Evolutionary conservation across 345 rosid species (phyloP).

Genomic region (Salix arbutifolia): DNA sequence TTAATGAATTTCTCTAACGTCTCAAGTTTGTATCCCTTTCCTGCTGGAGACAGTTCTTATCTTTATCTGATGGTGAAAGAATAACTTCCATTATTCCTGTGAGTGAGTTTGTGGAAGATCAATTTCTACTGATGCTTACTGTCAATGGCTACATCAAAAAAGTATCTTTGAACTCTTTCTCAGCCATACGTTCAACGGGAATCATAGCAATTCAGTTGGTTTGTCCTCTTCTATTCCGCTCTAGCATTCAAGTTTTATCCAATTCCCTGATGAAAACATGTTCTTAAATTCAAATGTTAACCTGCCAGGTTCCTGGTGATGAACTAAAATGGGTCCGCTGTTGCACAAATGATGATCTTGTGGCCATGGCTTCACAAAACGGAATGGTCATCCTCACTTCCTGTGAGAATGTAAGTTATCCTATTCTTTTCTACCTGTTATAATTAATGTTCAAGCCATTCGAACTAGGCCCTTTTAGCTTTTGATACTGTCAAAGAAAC

Average conservation of each 20-base stretch:
- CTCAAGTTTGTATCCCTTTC: slow-evolving; percentile 14
- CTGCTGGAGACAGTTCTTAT: slow-evolving; percentile 55
- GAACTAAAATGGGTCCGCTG: slow-evolving; percentile 90
- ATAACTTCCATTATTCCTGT: slow-evolving; percentile 94
- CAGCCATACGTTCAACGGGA: slow-evolving; percentile 91
- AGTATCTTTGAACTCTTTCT: slow-evolving; percentile 74
- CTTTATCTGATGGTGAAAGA: slow-evolving; percentile 89
- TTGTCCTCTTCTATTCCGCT: slow-evolving; percentile 26
- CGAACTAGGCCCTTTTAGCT: neutral
- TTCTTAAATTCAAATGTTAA: slow-evolving; percentile 10
- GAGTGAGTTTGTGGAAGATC: slow-evolving; percentile 74
- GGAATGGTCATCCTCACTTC: slow-evolving; percentile 88
- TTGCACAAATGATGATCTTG: slow-evolving; percentile 81
- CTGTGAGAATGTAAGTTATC: slow-evolving; percentile 60
- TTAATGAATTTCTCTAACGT: slow-evolving; percentile 3
- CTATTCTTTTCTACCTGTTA: neutral
- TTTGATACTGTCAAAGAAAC: neutral
- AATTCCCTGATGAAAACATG: neutral
- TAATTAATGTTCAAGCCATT: neutral
- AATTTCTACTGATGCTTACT: slow-evolving; percentile 86
- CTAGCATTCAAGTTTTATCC: neutral
- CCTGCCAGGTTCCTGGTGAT: slow-evolving; percentile 80
- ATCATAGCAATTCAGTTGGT: slow-evolving; percentile 96
- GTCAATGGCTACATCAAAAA: slow-evolving; percentile 94
- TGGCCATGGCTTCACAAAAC: slow-evolving; percentile 94